A percentile compares a stretch with the other conserved stretches of the same genome.
These are phyloP conservation scores for Cyberlindnera maritima DNA, from an alignment of 805 yeast species.

Conservation along the genomic window DNA sequence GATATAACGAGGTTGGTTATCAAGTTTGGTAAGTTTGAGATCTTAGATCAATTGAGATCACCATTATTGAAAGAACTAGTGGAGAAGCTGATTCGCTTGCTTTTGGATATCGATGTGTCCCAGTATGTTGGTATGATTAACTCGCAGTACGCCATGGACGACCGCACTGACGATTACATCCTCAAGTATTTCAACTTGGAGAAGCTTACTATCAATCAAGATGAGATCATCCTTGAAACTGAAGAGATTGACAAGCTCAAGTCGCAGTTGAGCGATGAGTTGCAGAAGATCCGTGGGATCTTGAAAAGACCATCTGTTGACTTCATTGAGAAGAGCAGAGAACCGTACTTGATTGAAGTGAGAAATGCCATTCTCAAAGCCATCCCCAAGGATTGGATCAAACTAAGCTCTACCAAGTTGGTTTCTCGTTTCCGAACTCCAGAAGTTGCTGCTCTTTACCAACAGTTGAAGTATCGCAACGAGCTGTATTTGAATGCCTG, in stretches of 20 bases:
- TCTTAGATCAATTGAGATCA: slow-evolving; percentile 27
- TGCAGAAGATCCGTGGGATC: slow-evolving; percentile 41
- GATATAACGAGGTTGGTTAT: slow-evolving; percentile 31
- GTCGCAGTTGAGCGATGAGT: slow-evolving; percentile 46
- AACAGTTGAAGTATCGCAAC: slow-evolving; percentile 55
- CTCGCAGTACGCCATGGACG: slow-evolving; percentile 45
- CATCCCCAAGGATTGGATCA: slow-evolving; percentile 76
- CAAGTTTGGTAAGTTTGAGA: slow-evolving; percentile 28
- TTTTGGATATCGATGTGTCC: slow-evolving; percentile 32
- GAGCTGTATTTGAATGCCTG: slow-evolving; percentile 38
- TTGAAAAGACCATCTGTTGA: slow-evolving; percentile 56
- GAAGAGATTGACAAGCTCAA: slow-evolving; percentile 45
- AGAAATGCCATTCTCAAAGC: slow-evolving; percentile 48
- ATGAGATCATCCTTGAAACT: slow-evolving; percentile 39
- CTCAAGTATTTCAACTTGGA: slow-evolving; percentile 39
- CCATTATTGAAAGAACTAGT: slow-evolving; percentile 39
- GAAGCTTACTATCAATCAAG: slow-evolving; percentile 34
- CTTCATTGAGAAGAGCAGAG: slow-evolving; percentile 56
- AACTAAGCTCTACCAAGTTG: slow-evolving; percentile 63
- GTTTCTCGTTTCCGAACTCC: slow-evolving; percentile 78
- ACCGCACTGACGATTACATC: slow-evolving; percentile 46
- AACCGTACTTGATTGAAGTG: slow-evolving; percentile 76
- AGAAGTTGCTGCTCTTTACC: slow-evolving; percentile 45
- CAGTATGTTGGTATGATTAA: slow-evolving; percentile 49
- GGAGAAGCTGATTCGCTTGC: slow-evolving; percentile 33